Conservation (phyloP, 495 filamentous ascomycete genomes). For the Penicillium pulvis region DNA sequence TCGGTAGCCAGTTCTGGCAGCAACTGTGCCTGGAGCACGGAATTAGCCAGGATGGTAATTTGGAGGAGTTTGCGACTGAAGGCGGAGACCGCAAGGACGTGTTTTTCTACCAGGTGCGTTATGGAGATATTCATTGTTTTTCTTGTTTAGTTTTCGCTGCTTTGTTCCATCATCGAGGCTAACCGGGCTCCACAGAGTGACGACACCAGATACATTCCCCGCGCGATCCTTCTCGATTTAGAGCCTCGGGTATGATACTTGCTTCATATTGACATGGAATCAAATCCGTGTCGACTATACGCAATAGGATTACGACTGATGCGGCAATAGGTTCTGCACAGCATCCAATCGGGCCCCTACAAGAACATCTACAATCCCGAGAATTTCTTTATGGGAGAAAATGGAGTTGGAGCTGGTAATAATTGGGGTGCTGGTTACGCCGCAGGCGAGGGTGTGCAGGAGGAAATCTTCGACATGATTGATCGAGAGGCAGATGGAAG, state of each 20-base stretch:
- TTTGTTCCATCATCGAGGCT: slow-evolving; percentile 3
- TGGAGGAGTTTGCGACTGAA: slow-evolving; percentile 94
- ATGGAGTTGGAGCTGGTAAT: slow-evolving; percentile 91
- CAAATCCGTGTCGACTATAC: neutral
- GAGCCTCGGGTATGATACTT: slow-evolving; percentile 77
- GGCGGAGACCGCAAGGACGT: slow-evolving; percentile 98
- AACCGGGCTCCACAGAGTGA: slow-evolving; percentile 59
- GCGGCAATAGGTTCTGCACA: slow-evolving; percentile 71
- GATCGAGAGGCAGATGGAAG: slow-evolving; percentile 97
- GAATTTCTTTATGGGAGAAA: slow-evolving; percentile 93
- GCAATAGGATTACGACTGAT: slow-evolving; percentile 6
- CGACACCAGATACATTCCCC: slow-evolving; percentile 96
- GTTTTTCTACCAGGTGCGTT: slow-evolving; percentile 88
- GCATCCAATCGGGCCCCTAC: slow-evolving; percentile 90
- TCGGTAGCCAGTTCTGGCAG: slow-evolving; percentile 95
- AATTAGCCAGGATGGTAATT: slow-evolving; percentile 94
- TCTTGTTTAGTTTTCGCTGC: too few species aligned
- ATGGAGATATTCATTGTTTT: neutral
- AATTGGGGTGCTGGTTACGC: slow-evolving; percentile 97
- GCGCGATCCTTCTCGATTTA: slow-evolving; percentile 92
- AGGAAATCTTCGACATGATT: slow-evolving; percentile 99
- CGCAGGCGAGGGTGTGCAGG: slow-evolving; percentile 86
- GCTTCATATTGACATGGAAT: neutral
- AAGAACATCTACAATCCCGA: slow-evolving; percentile 99
- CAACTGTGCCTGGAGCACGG: slow-evolving; percentile 97